Evolutionary conservation across 1,284 basidiomycete species (phyloP).

Genomic region (Apiotrichum veenhuisii): DNA sequence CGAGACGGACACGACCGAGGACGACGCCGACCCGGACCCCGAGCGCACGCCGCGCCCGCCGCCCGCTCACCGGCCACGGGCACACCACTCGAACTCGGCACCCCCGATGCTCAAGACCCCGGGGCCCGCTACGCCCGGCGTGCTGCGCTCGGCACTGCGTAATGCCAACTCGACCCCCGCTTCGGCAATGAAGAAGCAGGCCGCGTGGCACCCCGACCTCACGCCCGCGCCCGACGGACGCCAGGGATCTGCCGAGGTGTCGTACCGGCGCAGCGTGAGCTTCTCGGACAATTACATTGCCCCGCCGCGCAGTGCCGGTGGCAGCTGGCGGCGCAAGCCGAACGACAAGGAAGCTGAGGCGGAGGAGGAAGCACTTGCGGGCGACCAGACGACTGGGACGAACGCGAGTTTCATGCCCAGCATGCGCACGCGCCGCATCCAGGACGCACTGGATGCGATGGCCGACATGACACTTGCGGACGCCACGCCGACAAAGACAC

Average conservation of each 20-base stretch:
- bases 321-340: too few species aligned
- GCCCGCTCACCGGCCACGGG: not conserved
- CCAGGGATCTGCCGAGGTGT: slow-evolving; percentile 13
- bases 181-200: slow-evolving; percentile 46
- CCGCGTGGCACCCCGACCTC: slow-evolving; percentile 39
- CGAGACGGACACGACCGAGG: not conserved
- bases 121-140: slow-evolving; percentile 16
- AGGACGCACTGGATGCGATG: slow-evolving; percentile 67
- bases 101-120: slow-evolving; percentile 31
- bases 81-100: slow-evolving; percentile 8
- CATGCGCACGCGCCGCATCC: slow-evolving; percentile 69
- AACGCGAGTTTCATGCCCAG: slow-evolving; percentile 56
- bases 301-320: slow-evolving; percentile 12
- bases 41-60: slow-evolving; percentile 6
- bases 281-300: slow-evolving; percentile 78
- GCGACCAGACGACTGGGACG: slow-evolving; percentile 25
- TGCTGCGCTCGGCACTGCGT: slow-evolving; percentile 41
- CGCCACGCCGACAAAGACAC: slow-evolving; percentile 63
- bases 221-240: slow-evolving; percentile 27
- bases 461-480: slow-evolving; percentile 58
- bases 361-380: slow-evolving; percentile 45
- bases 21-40: slow-evolving; percentile 5
- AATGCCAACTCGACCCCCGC: slow-evolving; percentile 41
- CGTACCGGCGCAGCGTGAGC: slow-evolving; percentile 71
- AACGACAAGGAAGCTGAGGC: slow-evolving; percentile 13